Base-by-base conservation (phyloP, 2,329 filamentous ascomycete genomes). In the Colletotrichum sp. region DNA sequence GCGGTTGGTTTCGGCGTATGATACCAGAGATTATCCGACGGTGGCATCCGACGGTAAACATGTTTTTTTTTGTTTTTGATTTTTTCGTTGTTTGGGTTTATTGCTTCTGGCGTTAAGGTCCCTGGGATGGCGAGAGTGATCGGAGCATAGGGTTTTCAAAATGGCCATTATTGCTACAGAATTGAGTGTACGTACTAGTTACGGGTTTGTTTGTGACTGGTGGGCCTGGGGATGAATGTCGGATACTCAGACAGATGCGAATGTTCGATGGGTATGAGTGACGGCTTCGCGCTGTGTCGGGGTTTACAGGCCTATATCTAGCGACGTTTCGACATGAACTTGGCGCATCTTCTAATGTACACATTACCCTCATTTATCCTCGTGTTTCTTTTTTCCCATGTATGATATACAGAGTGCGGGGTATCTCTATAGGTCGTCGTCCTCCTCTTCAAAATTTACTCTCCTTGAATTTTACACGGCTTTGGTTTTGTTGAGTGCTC, bases 401-500 rank as follows among this genome's bases (percentile, higher is more conserved):
- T 70, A 52, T 69, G 48, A 63, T 58, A 72, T 75, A 77, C 67
- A 72, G 65, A 52, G 36, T 70, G 68, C 21, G 74, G 74, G 74
- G 74, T 77, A 74, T 74, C 75, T 73, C 67, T 71, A 60, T 21
- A 65, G 30, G 38, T 63, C 28, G 9, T 63, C 43, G 12, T 67
- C 55, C 38, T 67, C 55, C 38, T 61, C 38, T 34, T n/a, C n/a
- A n/a, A 26, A 67, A 43, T 67, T 13, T 57, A 38, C 21, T 30
- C n/a, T 21, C 43, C 34, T 34, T 34, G 48, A 38, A 48, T 34
- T 16, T 30, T 36, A 78, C n/a, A 60, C 43, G 7, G 67, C 66
- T 48, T 77, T 78, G 24, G 18, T 61, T 60, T 78, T 78, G 12
- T 74, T 71, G 21, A 71, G 55, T 7, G 78, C 71, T 71, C 80